Conservation (phyloP, 2,329 filamentous ascomycete genomes). For the Tolypocladium inflatum region DNA sequence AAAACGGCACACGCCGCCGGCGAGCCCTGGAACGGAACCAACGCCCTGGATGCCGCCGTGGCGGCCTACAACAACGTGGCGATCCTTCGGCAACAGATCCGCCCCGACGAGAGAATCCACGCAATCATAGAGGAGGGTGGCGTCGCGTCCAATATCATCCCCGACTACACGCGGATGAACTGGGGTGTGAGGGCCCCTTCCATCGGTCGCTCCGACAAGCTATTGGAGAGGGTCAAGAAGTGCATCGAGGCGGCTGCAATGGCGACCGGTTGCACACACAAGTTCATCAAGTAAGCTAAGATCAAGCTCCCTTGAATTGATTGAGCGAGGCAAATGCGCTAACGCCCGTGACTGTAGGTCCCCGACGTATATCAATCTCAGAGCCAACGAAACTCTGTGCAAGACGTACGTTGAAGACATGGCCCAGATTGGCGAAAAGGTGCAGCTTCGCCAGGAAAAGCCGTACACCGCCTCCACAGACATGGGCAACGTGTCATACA, state of each 20-base stretch:
- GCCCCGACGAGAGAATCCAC: constrained; percentile 25
- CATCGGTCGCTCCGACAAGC: constrained; percentile 14
- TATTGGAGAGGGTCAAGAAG: constrained; percentile 20
- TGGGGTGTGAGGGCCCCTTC: constrained; percentile 28
- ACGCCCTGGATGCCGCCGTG: constrained; percentile 27
- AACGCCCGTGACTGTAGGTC: constrained; percentile 9
- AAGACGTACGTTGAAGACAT: constrained; percentile 33
- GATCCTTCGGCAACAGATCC: constrained; percentile 27
- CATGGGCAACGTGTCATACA: constrained; percentile 41
- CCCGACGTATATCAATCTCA: constrained; percentile 33
- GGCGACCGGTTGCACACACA: constrained; percentile 23
- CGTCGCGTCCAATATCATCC: constrained; percentile 28
- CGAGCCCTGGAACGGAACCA: constrained; percentile 25
- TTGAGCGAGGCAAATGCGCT: not conserved
- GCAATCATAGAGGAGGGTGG: constrained; percentile 26
- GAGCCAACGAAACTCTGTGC: constrained; percentile 34
- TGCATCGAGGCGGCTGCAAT: constrained; percentile 26
- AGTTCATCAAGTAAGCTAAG: constrained; percentile 22
- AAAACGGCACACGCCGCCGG: constrained; percentile 23
- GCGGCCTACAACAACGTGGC: constrained; percentile 24
- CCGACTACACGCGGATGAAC: constrained; percentile 25
- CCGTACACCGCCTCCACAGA: constrained; percentile 33
- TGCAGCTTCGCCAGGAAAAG: constrained; percentile 24
- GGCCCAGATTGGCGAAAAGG: constrained; percentile 24
- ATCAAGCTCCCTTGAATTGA: no score